Conservation (phyloP, 352 stramenopile species). For the Globisporangium camurandrum region DNA sequence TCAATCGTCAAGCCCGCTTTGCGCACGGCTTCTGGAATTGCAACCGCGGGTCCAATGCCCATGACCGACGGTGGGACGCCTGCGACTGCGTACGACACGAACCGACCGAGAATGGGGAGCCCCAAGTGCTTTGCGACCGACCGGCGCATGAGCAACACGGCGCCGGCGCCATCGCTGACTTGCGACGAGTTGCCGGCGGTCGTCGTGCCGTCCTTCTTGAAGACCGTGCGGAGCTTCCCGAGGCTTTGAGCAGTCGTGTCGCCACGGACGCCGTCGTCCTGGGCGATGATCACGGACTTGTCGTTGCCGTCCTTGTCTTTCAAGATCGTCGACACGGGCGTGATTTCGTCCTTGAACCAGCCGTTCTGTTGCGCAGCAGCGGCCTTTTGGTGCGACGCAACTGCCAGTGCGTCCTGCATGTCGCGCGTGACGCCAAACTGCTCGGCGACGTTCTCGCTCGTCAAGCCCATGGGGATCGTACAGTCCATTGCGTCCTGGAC, state of each 20-base stretch:
- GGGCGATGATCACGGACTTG: conserved; percentile 59
- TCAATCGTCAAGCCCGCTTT: conserved; percentile 55
- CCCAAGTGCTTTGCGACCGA: conserved; percentile 72
- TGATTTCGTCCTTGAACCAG: conserved; percentile 88
- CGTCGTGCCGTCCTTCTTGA: conserved; percentile 74
- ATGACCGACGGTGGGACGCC: conserved; percentile 84
- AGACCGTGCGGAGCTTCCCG: conserved; percentile 66
- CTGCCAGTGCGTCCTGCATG: conserved; percentile 76
- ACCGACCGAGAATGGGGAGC: conserved; percentile 74
- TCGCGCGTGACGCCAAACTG: conserved; percentile 64
- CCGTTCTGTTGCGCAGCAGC: conserved; percentile 61
- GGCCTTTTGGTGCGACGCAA: conserved; percentile 70
- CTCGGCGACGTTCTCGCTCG: conserved; percentile 82
- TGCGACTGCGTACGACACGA: conserved; percentile 78
- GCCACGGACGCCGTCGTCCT: conserved; percentile 66
- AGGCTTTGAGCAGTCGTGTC: conserved; percentile 61
- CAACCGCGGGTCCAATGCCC: conserved; percentile 76
- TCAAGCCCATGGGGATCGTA: conserved; percentile 81
- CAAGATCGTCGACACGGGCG: conserved; percentile 65
- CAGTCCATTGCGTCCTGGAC: conserved; percentile 77
- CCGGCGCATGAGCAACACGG: conserved; percentile 82
- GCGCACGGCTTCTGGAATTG: conserved; percentile 70
- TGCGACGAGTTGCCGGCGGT: conserved; percentile 84
- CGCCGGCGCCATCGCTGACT: conserved; percentile 85
- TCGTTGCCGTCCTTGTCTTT: conserved; percentile 78